A percentile compares a stretch with the other conserved stretches of the same genome.
Evolutionary conservation across 768 basidiomycete species (phyloP).

Genomic region (Suillus sp.): DNA sequence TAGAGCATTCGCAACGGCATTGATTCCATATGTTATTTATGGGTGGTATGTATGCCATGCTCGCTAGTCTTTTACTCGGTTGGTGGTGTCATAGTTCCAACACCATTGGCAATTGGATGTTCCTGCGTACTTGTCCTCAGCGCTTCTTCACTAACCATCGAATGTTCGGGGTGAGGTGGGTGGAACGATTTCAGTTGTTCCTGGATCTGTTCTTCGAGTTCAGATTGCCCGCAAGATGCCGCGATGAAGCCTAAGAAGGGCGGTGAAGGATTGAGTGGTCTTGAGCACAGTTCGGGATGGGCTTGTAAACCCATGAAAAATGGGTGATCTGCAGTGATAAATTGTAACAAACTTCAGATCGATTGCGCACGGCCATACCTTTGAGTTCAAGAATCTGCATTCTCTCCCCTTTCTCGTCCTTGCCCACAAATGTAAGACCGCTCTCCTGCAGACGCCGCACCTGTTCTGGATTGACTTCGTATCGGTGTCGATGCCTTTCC

Average conservation of each 20-base stretch:
- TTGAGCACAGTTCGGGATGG: conserved; percentile 98
- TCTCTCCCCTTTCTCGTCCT: conserved; percentile 93
- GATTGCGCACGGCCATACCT: conserved; percentile 45
- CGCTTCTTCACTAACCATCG: conserved; percentile 71
- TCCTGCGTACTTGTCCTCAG: conserved; percentile 43
- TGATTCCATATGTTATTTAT: background rate
- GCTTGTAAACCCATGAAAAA: conserved; percentile 95
- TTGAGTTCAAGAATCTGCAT: conserved; percentile 95
- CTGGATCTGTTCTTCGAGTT: conserved; percentile 71
- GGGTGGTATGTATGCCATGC: background rate
- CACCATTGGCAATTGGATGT: conserved; percentile 28
- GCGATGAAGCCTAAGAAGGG: conserved; percentile 96
- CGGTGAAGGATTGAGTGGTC: conserved; percentile 96
- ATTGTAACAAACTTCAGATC: conserved; percentile 5
- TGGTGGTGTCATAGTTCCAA: conserved; percentile 22
- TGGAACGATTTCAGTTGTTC: conserved; percentile 61
- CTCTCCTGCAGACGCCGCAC: conserved; percentile 70
- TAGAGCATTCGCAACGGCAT: background rate
- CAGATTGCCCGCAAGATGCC: conserved; percentile 59
- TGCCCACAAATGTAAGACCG: conserved; percentile 81
- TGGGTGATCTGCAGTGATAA: conserved; percentile 68
- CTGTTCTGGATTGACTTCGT: conserved; percentile 92
- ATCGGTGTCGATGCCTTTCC: conserved; percentile 96
- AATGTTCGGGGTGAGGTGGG: conserved; percentile 74
- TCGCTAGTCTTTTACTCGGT: background rate